These are phyloP conservation scores for Thermothelomyces thermophilus DNA, from an alignment of 2,329 filamentous ascomycete genomes.

Conservation along the genomic window DNA sequence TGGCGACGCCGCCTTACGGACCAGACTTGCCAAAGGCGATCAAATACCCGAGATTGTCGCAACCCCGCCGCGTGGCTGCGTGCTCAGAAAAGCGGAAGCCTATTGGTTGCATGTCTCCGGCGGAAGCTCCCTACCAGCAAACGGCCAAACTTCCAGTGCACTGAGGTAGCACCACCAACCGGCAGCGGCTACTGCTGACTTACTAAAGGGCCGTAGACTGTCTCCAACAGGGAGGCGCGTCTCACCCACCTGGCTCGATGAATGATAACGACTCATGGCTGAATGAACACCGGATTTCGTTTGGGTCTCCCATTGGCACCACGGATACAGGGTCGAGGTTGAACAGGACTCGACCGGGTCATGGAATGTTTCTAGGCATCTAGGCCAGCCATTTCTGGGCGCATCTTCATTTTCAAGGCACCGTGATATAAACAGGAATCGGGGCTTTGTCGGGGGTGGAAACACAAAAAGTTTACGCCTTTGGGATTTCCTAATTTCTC, in stretches of 20 bases:
- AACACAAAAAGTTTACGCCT: constrained; percentile 15
- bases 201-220: background rate
- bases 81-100: constrained; percentile 14
- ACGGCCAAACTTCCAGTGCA: background rate
- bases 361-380: constrained; percentile 5
- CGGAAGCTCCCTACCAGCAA: constrained; percentile 4
- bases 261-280: constrained; percentile 18
- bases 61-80: constrained; percentile 13
- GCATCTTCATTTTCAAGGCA: constrained; percentile 7
- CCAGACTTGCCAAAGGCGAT: constrained; percentile 25
- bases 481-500: background rate
- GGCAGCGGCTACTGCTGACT: background rate
- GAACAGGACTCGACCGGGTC: constrained; percentile 19
- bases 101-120: constrained; percentile 6
- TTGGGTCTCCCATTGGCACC: constrained; percentile 8
- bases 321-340: constrained; percentile 14
- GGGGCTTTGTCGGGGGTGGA: constrained; percentile 3
- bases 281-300: constrained; percentile 18
- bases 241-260: background rate
- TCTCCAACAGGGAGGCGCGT: background rate
- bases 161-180: background rate
- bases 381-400: constrained; percentile 5
- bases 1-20: constrained; percentile 30
- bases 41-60: constrained; percentile 7
- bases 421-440: constrained; percentile 6